A percentile compares a stretch with the other conserved stretches of the same genome.
phyloP scores from a whole-genome alignment of 2,329 filamentous ascomycete species.

The Verticillium albo-atrum region DNA sequence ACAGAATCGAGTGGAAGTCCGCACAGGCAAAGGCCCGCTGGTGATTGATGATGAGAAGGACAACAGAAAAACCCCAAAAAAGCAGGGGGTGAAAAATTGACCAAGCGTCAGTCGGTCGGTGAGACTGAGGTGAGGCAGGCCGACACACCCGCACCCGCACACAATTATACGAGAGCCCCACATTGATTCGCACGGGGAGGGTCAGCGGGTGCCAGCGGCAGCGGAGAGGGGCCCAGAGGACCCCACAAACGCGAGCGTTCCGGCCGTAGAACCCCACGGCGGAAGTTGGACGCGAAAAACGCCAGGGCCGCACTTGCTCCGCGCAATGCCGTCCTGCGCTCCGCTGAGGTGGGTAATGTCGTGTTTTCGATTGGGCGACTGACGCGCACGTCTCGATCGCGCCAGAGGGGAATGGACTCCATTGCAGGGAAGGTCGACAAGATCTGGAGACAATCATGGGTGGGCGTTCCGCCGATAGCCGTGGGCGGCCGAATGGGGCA shows the following conservation, averaged over 20 bases:
- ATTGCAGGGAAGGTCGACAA: neutral
- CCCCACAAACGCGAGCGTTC: neutral
- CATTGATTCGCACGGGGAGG: neutral
- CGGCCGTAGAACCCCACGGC: neutral
- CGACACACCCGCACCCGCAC: too few species aligned
- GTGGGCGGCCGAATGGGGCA: neutral
- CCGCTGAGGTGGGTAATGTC: neutral
- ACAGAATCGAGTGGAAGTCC: neutral
- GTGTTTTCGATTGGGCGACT: neutral
- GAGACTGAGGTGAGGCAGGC: neutral
- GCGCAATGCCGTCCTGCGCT: neutral
- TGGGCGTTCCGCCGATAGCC: neutral
- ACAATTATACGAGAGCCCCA: neutral
- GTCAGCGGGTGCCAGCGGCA: neutral
- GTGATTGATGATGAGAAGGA: neutral
- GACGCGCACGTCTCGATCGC: neutral
- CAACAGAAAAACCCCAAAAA: neutral
- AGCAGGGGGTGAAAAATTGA: too few species aligned
- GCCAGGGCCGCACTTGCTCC: neutral
- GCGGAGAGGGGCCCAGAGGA: neutral
- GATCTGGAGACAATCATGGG: neutral
- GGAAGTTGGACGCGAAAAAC: neutral
- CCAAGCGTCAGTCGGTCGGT: neutral
- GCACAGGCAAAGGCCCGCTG: too few species aligned
- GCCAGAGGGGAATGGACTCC: too few species aligned